Percentiles rank a stretch among this genome's conserved stretches.
Conservation (phyloP, 1,139 yeast species). For the Hansenula anomala region DNA sequence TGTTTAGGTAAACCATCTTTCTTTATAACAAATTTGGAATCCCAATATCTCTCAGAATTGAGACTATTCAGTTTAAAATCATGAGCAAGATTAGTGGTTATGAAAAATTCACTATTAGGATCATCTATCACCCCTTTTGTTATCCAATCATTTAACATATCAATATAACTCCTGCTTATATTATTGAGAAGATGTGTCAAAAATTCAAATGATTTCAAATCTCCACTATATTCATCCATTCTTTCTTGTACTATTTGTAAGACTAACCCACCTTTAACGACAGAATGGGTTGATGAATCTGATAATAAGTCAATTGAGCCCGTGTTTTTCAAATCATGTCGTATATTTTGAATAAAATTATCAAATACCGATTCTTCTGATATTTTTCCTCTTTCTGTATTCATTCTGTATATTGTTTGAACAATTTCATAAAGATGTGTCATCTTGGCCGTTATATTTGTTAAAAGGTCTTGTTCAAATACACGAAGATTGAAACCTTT, state of each 20-base stretch:
- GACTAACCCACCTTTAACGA: constrained; percentile 67
- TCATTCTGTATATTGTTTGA: constrained; percentile 39
- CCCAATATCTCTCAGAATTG: constrained; percentile 80
- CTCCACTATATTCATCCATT: constrained; percentile 61
- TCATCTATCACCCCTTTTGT: constrained; percentile 71
- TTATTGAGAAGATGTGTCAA: constrained; percentile 48
- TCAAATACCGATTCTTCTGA: constrained; percentile 21
- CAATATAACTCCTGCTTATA: constrained; percentile 61
- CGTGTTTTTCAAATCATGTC: constrained; percentile 36
- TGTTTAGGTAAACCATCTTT: constrained; percentile 74
- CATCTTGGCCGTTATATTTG: constrained; percentile 34
- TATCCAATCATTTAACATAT: constrained; percentile 76
- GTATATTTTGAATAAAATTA: constrained; percentile 35
- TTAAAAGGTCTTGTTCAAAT: constrained; percentile 37
- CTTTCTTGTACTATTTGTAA: constrained; percentile 57
- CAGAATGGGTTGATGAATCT: constrained; percentile 48
- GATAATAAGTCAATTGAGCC: constrained; percentile 43
- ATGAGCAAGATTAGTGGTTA: constrained; percentile 34
- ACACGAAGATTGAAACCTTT: constrained; percentile 41
- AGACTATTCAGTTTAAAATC: constrained; percentile 37
- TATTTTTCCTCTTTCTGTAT: constrained; percentile 24
- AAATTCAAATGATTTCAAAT: constrained; percentile 49
- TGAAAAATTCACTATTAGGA: constrained; percentile 78
- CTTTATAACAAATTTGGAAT: constrained; percentile 70
- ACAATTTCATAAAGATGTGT: constrained; percentile 56